Conservation (phyloP, 208 protist genomes). For the Trypanosoma caninum region DNA sequence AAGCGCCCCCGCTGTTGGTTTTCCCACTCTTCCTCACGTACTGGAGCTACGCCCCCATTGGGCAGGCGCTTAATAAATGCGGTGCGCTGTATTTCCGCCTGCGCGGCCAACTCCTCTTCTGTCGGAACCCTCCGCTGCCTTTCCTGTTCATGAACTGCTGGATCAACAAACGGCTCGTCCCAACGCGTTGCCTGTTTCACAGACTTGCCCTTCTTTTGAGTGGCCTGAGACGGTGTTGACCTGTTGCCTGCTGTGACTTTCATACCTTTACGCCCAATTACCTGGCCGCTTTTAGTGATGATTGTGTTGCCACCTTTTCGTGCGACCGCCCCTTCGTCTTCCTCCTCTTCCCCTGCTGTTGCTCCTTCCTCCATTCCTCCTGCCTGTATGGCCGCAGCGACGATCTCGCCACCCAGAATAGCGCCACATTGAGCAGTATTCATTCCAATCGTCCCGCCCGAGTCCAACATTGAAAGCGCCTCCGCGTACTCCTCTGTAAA, state of each 20-base stretch:
- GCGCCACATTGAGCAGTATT: neutral
- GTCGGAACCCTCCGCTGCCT: conserved; percentile 32
- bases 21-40: conserved; percentile 82
- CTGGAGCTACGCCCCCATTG: conserved; percentile 54
- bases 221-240: neutral
- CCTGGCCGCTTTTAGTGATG: conserved; percentile 56
- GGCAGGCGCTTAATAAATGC: conserved; percentile 77
- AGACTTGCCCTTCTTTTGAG: conserved; percentile 39
- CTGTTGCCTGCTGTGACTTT: conserved; percentile 6
- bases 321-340: neutral
- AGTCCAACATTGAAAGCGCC: conserved; percentile 42
- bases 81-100: conserved; percentile 56
- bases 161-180: conserved; percentile 35
- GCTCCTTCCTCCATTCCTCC: neutral
- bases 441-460: conserved; percentile 31
- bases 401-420: conserved; percentile 1
- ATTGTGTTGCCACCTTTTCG: conserved; percentile 32
- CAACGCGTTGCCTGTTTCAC: conserved; percentile 67
- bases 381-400: neutral
- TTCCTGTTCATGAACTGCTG: conserved; percentile 34
- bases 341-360: conserved; percentile 18
- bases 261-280: conserved; percentile 44
- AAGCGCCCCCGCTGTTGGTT: conserved; percentile 65
- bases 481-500: conserved; percentile 49
- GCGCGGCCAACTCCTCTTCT: conserved; percentile 65